Conservation (phyloP, 768 basidiomycete species). For the Podaxis sp. region DNA sequence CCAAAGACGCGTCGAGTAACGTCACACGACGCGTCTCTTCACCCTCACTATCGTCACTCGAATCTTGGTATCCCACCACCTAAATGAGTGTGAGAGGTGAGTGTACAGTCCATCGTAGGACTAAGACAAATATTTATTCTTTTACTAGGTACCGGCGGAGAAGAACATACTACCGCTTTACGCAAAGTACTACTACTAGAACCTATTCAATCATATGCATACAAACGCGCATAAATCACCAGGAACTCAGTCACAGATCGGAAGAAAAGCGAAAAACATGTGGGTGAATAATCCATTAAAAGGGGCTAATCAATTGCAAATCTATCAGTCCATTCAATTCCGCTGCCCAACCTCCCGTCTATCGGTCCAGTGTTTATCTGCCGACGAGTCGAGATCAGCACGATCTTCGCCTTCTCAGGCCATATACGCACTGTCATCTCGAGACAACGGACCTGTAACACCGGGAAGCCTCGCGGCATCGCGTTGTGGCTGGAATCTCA, state of each 20-base stretch:
- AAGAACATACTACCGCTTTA: background rate
- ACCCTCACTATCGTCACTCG: background rate
- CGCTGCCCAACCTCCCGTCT: background rate
- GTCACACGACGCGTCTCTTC: constrained; percentile 8
- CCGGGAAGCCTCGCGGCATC: background rate
- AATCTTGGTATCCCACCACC: background rate
- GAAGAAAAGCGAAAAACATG: background rate
- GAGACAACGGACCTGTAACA: background rate
- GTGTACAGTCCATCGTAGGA: background rate
- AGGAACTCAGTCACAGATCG: background rate
- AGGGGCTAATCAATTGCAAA: constrained; percentile 4
- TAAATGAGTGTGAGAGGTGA: background rate
- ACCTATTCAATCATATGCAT: constrained; percentile 9
- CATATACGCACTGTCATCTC: constrained; percentile 10
- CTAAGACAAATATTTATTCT: background rate
- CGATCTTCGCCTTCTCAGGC: background rate
- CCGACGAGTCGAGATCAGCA: background rate
- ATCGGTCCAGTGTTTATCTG: background rate
- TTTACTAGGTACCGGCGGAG: constrained; percentile 1
- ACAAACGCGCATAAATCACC: constrained; percentile 1
- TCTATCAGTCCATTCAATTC: constrained; percentile 9
- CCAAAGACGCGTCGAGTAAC: constrained; percentile 10
- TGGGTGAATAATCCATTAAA: constrained; percentile 9
- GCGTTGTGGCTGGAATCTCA: constrained; percentile 9
- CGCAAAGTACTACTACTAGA: constrained; percentile 5